phyloP scores from a whole-genome alignment of 2,329 filamentous ascomycete genomes.

The Akanthomyces muscarius region DNA sequence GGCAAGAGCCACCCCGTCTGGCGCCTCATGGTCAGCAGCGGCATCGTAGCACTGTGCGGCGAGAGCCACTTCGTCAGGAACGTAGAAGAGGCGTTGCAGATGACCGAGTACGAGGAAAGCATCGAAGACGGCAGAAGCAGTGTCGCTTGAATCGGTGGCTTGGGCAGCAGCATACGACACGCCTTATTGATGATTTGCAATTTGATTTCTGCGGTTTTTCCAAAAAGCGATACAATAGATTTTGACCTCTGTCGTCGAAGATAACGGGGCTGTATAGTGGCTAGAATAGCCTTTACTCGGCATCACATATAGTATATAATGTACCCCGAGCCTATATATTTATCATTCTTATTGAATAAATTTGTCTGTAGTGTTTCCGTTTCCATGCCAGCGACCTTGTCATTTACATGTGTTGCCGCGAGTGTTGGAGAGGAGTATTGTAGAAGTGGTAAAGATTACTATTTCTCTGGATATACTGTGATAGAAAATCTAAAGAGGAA shows the following conservation, averaged over 20 bases:
- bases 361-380: neutral
- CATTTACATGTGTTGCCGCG: no score
- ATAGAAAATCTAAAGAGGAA: no score
- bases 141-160: neutral
- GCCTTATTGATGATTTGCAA: neutral
- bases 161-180: neutral
- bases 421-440: no score
- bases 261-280: neutral
- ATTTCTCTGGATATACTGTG: no score
- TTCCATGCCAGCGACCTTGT: no score
- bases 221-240: conserved; percentile 8
- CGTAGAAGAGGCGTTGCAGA: conserved; percentile 77
- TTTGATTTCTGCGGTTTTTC: neutral
- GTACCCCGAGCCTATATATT: neutral
- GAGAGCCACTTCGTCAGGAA: conserved; percentile 72
- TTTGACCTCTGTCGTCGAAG: neutral
- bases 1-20: conserved; percentile 56
- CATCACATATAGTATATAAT: neutral
- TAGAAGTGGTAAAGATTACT: no score
- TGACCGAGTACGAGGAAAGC: conserved; percentile 69
- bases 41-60: conserved; percentile 80
- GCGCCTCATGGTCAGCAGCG: conserved; percentile 68
- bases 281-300: neutral
- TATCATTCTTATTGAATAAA: neutral
- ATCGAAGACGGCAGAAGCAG: conserved; percentile 22